phyloP scores from a whole-genome alignment of 805 yeast species.

The Lachancea mirantina region DNA sequence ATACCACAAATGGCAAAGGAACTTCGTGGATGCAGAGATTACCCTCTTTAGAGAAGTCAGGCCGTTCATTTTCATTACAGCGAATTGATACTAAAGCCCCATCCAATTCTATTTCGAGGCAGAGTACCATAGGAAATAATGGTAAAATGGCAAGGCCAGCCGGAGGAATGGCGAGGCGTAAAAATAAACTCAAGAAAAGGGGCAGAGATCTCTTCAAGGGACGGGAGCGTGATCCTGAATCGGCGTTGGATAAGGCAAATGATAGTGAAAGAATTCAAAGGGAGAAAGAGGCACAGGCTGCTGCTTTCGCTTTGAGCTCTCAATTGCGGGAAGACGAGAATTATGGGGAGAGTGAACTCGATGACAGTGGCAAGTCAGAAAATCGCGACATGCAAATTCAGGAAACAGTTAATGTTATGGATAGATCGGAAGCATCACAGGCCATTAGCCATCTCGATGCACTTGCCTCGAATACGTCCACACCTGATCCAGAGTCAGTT shows the following conservation, averaged over 20 bases:
- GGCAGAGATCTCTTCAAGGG: slow-evolving; percentile 23
- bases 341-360: slow-evolving; percentile 5
- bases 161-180: slow-evolving; percentile 62
- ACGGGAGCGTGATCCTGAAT: slow-evolving; percentile 14
- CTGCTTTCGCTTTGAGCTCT: slow-evolving; percentile 33
- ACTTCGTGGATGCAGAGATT: slow-evolving; percentile 79
- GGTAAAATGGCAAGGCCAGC: slow-evolving; percentile 63
- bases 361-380: slow-evolving; percentile 2
- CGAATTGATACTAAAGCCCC: slow-evolving; percentile 66
- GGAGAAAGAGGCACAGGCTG: slow-evolving; percentile 39
- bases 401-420: slow-evolving; percentile 5
- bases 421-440: slow-evolving; percentile 5
- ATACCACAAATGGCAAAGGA: slow-evolving; percentile 49
- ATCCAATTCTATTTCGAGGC: slow-evolving; percentile 18
- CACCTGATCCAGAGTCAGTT: slow-evolving; percentile 1
- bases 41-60: slow-evolving; percentile 61
- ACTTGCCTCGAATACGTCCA: slow-evolving; percentile 3
- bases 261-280: slow-evolving; percentile 34
- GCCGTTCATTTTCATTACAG: slow-evolving; percentile 74
- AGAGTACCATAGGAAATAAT: slow-evolving; percentile 50
- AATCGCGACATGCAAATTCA: slow-evolving; percentile 3
- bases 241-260: slow-evolving; percentile 25
- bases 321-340: slow-evolving; percentile 5
- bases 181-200: slow-evolving; percentile 27
- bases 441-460: slow-evolving; percentile 7